Evolutionary conservation across 768 basidiomycete species (phyloP).

Genomic region (Lanmaoa rubissima): DNA sequence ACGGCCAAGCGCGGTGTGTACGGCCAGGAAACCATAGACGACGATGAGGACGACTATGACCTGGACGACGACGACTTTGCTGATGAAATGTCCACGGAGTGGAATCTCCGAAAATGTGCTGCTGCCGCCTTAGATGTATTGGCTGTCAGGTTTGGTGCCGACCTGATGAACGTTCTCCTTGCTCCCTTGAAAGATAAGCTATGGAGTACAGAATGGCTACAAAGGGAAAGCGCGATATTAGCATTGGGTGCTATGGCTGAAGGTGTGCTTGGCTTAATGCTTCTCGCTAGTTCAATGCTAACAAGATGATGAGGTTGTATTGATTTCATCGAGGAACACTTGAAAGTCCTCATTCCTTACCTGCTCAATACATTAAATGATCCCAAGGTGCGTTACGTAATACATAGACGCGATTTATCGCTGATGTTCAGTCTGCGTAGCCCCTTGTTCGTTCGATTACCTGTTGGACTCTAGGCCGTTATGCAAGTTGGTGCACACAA

Average conservation of each 20-base stretch:
- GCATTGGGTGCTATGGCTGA: constrained; percentile 98
- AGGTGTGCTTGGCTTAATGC: constrained; percentile 49
- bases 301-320: constrained; percentile 73
- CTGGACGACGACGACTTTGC: constrained; percentile 84
- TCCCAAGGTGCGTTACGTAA: constrained; percentile 63
- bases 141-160: constrained; percentile 88
- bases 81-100: constrained; percentile 96
- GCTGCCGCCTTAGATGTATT: constrained; percentile 97
- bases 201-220: constrained; percentile 90
- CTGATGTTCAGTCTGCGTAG: constrained; percentile 38
- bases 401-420: neutral
- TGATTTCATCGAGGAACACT: constrained; percentile 90
- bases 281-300: neutral
- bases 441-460: constrained; percentile 97
- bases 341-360: constrained; percentile 91
- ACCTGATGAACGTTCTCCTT: constrained; percentile 84
- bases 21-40: constrained; percentile 78
- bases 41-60: constrained; percentile 86
- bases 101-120: constrained; percentile 98
- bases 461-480: constrained; percentile 99
- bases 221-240: constrained; percentile 92
- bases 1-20: constrained; percentile 54
- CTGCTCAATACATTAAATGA: constrained; percentile 88
- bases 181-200: constrained; percentile 90
- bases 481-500: constrained; percentile 96